These are phyloP conservation scores for Suillus variegatus DNA, from an alignment of 768 basidiomycete species.

Conservation along the genomic window DNA sequence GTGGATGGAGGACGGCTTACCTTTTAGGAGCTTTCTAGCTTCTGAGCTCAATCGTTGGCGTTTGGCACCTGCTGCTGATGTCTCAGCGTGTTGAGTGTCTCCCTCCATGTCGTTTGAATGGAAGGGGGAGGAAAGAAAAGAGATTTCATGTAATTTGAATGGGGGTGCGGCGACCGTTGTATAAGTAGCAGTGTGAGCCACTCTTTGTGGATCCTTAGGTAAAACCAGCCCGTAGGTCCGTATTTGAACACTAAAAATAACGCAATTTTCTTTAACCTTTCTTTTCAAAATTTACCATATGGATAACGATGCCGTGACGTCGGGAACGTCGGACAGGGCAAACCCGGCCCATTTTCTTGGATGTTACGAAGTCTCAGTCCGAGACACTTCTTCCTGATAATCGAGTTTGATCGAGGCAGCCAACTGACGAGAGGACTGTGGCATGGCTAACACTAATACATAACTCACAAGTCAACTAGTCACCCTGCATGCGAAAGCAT, in stretches of 20 bases:
- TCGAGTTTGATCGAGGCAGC: background rate
- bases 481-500: background rate
- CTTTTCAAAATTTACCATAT: background rate
- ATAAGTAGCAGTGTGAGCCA: constrained; percentile 4
- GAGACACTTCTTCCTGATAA: background rate
- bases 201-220: background rate
- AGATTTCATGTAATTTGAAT: background rate
- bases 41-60: background rate
- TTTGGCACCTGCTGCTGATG: constrained; percentile 2
- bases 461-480: background rate
- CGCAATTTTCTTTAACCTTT: background rate
- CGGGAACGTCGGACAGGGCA: background rate
- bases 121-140: background rate
- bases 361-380: background rate
- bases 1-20: background rate
- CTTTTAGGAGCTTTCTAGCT: background rate
- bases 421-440: background rate
- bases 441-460: background rate
- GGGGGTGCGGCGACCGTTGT: background rate
- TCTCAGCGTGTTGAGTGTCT: background rate
- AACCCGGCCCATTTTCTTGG: background rate
- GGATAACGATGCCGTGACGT: background rate
- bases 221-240: background rate
- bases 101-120: background rate
- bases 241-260: constrained; percentile 3